Base-by-base conservation (phyloP, 495 filamentous ascomycete genomes). In the Penicillium nucicola region DNA sequence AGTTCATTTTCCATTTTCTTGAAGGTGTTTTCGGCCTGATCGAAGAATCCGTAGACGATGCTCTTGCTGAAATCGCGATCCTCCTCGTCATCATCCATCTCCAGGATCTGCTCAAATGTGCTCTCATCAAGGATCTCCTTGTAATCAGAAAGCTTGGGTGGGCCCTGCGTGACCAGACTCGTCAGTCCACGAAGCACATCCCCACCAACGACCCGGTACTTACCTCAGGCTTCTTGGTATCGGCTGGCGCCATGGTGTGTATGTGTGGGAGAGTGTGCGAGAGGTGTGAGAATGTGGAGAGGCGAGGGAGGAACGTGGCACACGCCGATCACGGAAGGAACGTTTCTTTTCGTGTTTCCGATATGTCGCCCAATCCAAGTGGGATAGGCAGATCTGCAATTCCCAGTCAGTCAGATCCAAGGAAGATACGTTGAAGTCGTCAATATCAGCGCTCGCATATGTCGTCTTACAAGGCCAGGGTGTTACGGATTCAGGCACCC, bases 31-130 rank as follows among this genome's bases (percentile, higher is more conserved):
- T 88, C 79, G 10, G 93, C 93, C 69, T 98, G 93, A 14, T 91
- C 85, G 49, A 97, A 96, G 73, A 97, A 98, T 33, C 87, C 88
- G 57, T 78, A 84, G 4, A 98, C 95, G 49, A 98, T 95, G 40
- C 88, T 84, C 62, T 78, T 81, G 71, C 84, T 90, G 76, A 88
- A 96, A 48, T 85, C 89, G 53, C 70, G 70, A 38, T 90, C 86
- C 4, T 85, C 84, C 4, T 85, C 84, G 50, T 88, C 86, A 36
- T 96, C 91, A 63, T 96, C 91, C 91, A 96, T 95, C 70, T 96
- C 91, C 36, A 97, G 82, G 66, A 98, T 96, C 70, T 98, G 93
- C 50, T 88, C 85, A 53, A 98, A 98, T 48, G 89, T 93, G 42
- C 66, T 59, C 19, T 70, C 65, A 64, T 98, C 93, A 64, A 98